Evolutionary conservation across 352 stramenopile genomes (phyloP).

Genomic region (Phytophthora hybrid): DNA sequence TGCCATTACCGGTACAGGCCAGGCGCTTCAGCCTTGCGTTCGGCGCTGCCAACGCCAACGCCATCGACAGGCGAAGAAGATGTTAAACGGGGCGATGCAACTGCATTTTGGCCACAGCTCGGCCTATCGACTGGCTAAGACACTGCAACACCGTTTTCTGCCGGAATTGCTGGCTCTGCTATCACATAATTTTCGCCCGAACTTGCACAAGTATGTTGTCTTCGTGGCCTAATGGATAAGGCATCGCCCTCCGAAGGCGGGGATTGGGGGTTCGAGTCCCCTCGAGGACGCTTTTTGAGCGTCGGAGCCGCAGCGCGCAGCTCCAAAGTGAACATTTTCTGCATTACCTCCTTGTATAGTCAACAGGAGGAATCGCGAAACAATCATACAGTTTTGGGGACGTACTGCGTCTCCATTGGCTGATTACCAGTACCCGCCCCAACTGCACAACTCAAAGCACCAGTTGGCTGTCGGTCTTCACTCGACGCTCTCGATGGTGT

Average conservation of each 20-base stretch:
- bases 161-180: constrained; percentile 11
- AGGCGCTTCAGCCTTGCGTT: background rate
- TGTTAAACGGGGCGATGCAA: constrained; percentile 5
- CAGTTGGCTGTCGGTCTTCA: background rate
- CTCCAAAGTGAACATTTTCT: background rate
- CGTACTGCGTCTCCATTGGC: background rate
- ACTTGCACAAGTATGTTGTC: background rate
- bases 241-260: constrained; percentile 25
- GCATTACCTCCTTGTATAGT: constrained; percentile 11
- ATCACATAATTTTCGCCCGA: background rate
- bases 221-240: constrained; percentile 27
- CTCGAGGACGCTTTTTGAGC: constrained; percentile 20
- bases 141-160: constrained; percentile 6
- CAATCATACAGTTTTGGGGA: background rate
- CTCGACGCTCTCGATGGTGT: constrained; percentile 4
- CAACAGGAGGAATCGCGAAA: constrained; percentile 5
- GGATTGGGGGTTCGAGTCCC: constrained; percentile 27
- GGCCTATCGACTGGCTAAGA: background rate
- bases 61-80: background rate
- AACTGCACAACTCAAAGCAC: background rate
- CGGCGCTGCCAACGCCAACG: background rate
- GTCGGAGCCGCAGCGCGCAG: background rate
- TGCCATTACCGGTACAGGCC: background rate
- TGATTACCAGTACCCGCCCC: background rate
- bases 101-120: background rate